Base-by-base conservation (phyloP, 1,284 basidiomycete species). In the Cerioporus squamosus region DNA sequence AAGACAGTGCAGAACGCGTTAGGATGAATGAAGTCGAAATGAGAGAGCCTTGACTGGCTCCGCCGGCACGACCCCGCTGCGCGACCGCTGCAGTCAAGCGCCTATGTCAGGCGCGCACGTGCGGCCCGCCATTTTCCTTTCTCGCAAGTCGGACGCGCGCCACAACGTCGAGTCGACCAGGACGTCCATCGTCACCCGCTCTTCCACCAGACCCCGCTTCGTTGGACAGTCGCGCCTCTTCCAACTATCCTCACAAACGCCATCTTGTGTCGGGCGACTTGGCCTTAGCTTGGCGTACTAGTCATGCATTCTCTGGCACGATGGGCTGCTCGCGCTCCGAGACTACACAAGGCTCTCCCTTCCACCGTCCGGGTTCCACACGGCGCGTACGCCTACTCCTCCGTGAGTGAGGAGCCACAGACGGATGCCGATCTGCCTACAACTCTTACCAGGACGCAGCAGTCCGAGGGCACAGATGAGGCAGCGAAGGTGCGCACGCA, bases 71-170 rank as follows among this genome's bases (percentile, higher is more conserved):
- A 14, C 33, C 10, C 10, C 15, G 29, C 29, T 29, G 29, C 52
- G 52, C 60, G 51, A 53, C 54, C 57, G 45, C 45, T 31, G 26
- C 46, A 54, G 39, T 36, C n/a, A 20, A 18, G 46, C 46, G 38
- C 56, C 15, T 5, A n/a, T n/a, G 15, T n/a, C 15, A 31, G 33
- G 42, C 54, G 51, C 20, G 43, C 59, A 61, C 59, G 59, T 61
- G 59, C 55, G 31, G 26, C 44, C 48, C 40, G 33, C 44, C 55
- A 44, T 17, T 55, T 54, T 51, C 33, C 14, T 29, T 29, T 29
- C 29, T 14, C 23, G 24, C 44, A 20, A 15, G 43, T 22, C n/a
- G 2, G 22, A 20, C 5, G 44, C 44, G n/a, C 40, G 40, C 14
- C 44, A 29, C 29, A 29, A 29, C 29, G 10, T 36, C 10, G 1